Evolutionary conservation across 345 rosid species (phyloP).

Genomic region (Isatis tinctoria): DNA sequence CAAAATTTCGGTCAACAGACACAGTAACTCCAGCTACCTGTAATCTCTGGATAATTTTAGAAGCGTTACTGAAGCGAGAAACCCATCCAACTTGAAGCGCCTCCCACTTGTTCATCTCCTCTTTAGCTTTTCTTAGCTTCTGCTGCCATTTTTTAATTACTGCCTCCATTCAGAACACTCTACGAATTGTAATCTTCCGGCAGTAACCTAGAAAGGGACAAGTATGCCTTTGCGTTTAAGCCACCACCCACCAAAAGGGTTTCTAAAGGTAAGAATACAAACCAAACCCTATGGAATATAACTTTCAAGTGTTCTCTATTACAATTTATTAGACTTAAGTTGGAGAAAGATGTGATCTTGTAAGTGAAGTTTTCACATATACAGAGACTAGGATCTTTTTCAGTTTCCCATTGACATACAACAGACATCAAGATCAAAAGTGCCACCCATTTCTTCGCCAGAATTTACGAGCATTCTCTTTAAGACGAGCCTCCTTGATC

Average conservation of each 20-base stretch:
- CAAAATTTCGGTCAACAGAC: background rate
- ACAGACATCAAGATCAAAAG: slow-evolving; percentile 43
- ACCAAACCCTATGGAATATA: background rate
- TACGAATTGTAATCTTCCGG: background rate
- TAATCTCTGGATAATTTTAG: slow-evolving; percentile 65
- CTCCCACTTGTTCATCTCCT: slow-evolving; percentile 66
- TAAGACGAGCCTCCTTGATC: slow-evolving; percentile 61
- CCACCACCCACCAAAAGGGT: background rate
- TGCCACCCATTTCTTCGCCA: slow-evolving; percentile 96
- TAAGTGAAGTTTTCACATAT: background rate
- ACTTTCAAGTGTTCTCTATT: background rate
- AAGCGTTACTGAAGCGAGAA: slow-evolving; percentile 59
- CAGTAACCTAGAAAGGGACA: slow-evolving; percentile 12
- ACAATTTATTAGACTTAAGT: background rate
- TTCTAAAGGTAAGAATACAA: background rate
- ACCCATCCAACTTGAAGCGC: slow-evolving; percentile 56
- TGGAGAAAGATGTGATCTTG: background rate
- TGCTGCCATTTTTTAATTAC: slow-evolving; percentile 67
- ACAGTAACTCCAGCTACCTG: slow-evolving; percentile 32
- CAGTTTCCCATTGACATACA: background rate
- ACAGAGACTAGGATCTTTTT: background rate
- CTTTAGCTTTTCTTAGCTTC: slow-evolving; percentile 51
- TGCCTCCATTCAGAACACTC: slow-evolving; percentile 51
- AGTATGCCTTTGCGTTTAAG: slow-evolving; percentile 1
- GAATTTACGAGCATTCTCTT: slow-evolving; percentile 62